Base-by-base conservation (phyloP, 768 basidiomycete species). In the Trametes maxima region DNA sequence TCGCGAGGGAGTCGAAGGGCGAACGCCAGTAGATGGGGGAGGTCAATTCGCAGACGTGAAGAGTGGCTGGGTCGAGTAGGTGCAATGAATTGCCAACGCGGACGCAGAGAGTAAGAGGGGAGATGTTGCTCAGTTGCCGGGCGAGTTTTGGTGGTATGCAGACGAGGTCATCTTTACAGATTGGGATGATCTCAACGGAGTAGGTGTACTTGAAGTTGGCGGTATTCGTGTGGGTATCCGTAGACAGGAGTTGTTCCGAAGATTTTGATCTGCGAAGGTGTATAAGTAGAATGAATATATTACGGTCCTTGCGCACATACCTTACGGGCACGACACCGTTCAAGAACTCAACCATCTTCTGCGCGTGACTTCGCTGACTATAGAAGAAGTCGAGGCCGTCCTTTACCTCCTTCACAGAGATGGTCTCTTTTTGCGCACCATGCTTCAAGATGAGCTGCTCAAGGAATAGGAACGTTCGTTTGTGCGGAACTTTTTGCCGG, bases 341-440 rank as follows among this genome's bases (percentile, higher is more conserved):
- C 65, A 99, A 77, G 72, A 99, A 98, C 57, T 98, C 97, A 0
- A 90, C 86, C 96, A 98, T 98, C 75, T 96, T 96, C 69, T 95
- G 81, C 0, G 95, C 96, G 70, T 95, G 94, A 72, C 87, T 93
- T 59, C 94, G 82, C 51, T 88, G 86, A 49, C 90, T 86, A 76
- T 96, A 99, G 76, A 98, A 98, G 75, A 99, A 99, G 74, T 99
- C 96, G 17, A 99, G 79, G 3, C 97, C 97, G 71, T 98, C 97
- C 63, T 85, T 84, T 59, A 90, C 93, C 74, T 99, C 97, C 73
- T 92, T 92, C 54, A 99, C 86, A 0, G 86, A 88, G 22, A 97
- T 90, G 4, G 96, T 98, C 61, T 98, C 95, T 74, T 95, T 95
- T 79, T 98, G 96, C 5, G 95, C 95, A 65, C 89, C 89, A 70